Evolutionary conservation across 2,329 filamentous ascomycete genomes (phyloP), one percentile per base, ranked within the genome.

Genomic region (Beauveria brongniartii): DNA sequence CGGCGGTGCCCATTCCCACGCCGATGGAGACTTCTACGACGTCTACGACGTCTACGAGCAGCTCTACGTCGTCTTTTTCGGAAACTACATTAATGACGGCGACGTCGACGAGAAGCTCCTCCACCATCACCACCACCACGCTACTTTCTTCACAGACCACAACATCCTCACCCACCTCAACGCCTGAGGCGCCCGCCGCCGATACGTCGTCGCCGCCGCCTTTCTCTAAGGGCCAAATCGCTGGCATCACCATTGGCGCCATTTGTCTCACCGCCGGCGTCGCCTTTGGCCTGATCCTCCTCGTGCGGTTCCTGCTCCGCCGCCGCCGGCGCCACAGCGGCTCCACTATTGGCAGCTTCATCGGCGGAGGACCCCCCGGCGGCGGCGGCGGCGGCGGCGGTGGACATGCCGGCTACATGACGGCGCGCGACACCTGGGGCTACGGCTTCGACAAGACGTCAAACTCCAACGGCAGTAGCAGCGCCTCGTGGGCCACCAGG

Each of bases 231-330:
- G 72, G 72, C 4, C 81, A 85, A 63, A 77, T 87, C 52, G 79
- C 78, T 20, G 86, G 85, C 7, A 84, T 89, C 62, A 75, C 79
- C 1, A 74, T 85, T 4, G 86, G 83, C 6, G 74, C 78, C 12
- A 76, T 78, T 5, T 61, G 59, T 26, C 80, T 79, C 5, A 78
- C 78, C 1, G 72, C 79, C 3, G 70, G 77, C 5, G 65, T 87
- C 20, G 80, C 77, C 6, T 66, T 83, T 30, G 75, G 74, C 5
- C 68, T 81, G 14, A 76, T 84, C 26, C 65, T 82, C 8, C 59
- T 81, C 16, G 74, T 76, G 3, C 73, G 78, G 51, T 67, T 66
- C 50, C 69, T 68, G 61, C 12, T 55, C 8, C 72, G 70, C 55
- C 67, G 71, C 9, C 77, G 80, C n/a, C 74, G 72, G 55, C 74